Conservation (phyloP, 306 rosid species). For the Hippophae rhamnoides region DNA sequence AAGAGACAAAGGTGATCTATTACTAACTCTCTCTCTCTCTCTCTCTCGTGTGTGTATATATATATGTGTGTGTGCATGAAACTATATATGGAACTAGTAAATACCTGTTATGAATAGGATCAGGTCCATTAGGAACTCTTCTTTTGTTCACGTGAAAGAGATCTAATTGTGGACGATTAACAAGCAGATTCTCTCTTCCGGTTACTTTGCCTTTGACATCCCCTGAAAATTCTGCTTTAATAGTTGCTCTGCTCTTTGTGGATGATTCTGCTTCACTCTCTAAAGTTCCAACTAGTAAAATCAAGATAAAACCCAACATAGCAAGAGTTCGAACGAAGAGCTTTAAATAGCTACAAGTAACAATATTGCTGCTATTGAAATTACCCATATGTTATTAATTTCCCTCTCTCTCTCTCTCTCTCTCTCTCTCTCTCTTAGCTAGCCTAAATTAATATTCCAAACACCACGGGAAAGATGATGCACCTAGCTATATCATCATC, state of each 20-base stretch:
- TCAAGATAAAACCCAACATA: slow-evolving; percentile 42
- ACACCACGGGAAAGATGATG: slow-evolving; percentile 15
- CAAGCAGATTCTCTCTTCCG: slow-evolving; percentile 20
- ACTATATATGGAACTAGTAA: neutral
- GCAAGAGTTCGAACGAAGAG: slow-evolving; percentile 31
- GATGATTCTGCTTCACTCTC: slow-evolving; percentile 18
- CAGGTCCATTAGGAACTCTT: slow-evolving; percentile 88
- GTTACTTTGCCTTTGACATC: neutral
- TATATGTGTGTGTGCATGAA: no score
- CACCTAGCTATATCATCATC: slow-evolving; percentile 17
- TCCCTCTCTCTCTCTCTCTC: neutral
- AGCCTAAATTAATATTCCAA: slow-evolving; percentile 11
- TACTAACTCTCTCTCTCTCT: no score
- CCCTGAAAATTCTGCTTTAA: slow-evolving; percentile 12
- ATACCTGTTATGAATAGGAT: slow-evolving; percentile 96
- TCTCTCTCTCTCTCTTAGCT: slow-evolving; percentile 23
- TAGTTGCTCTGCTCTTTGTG: slow-evolving; percentile 8
- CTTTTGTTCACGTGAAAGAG: slow-evolving; percentile 71
- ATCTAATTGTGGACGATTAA: slow-evolving; percentile 43
- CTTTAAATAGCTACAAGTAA: slow-evolving; percentile 26
- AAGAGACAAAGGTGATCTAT: neutral
- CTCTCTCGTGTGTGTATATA: no score
- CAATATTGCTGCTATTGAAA: slow-evolving; percentile 3
- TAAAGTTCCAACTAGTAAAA: slow-evolving; percentile 38
- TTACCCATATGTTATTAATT: slow-evolving; percentile 19